Conservation (phyloP, 257 asterid species). For the Verbascum thapsus region DNA sequence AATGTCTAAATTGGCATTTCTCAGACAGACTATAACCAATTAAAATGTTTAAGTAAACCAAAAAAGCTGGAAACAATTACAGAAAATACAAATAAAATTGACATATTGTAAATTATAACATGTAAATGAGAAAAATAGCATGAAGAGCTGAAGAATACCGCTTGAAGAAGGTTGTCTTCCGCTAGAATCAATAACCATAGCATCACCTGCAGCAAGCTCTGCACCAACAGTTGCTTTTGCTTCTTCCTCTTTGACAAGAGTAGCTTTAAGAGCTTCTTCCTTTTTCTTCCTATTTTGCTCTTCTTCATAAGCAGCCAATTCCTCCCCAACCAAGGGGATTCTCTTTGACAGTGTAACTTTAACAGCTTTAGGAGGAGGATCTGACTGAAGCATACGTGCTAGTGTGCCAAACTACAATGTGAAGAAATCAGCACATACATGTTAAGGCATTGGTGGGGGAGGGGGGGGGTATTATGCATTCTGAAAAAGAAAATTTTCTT, state of each 20-base stretch:
- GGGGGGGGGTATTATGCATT: too few species aligned
- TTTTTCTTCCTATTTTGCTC: constrained; percentile 74
- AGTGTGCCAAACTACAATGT: constrained; percentile 78
- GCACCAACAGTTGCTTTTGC: constrained; percentile 59
- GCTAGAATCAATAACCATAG: constrained; percentile 73
- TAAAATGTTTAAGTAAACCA: not conserved
- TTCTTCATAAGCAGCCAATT: constrained; percentile 98
- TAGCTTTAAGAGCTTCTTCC: constrained; percentile 93
- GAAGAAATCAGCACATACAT: constrained; percentile 24
- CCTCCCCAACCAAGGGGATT: constrained; percentile 96
- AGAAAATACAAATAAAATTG: constrained; percentile 1
- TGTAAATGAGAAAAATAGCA: constrained; percentile 18
- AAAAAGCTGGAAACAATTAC: not conserved
- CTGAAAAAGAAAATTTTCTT: not conserved
- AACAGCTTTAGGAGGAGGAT: constrained; percentile 99
- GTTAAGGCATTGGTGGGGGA: constrained; percentile 27
- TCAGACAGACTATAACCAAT: not conserved
- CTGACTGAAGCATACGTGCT: constrained; percentile 98
- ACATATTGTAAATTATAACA: constrained; percentile 9
- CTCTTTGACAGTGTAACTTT: constrained; percentile 94
- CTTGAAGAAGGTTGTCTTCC: constrained; percentile 47
- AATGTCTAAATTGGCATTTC: not conserved
- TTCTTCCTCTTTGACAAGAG: constrained; percentile 86
- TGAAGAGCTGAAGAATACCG: constrained; percentile 46
- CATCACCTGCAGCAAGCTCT: constrained; percentile 60